Percentiles rank a stretch among this genome's conserved stretches.
phyloP scores from a whole-genome alignment of 2,329 filamentous ascomycete species.

The Mycosphaerella sp. region DNA sequence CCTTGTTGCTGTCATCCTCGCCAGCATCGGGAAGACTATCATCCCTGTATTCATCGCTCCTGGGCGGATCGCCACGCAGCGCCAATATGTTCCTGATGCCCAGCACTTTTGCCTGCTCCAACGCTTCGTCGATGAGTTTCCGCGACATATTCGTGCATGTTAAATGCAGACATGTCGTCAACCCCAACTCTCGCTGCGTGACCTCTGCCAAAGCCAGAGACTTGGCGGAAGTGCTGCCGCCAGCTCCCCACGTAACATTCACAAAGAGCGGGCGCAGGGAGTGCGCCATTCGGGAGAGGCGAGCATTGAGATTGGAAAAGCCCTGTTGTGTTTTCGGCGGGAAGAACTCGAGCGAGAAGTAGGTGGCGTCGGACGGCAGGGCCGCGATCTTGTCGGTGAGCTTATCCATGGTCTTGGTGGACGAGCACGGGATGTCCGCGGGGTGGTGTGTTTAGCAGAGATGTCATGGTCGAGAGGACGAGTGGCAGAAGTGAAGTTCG shows the following conservation, averaged over 20 bases:
- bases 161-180: conserved; percentile 92
- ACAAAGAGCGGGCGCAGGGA: conserved; percentile 89
- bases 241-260: conserved; percentile 96
- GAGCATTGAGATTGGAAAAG: conserved; percentile 85
- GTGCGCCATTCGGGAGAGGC: conserved; percentile 89
- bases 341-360: conserved; percentile 99
- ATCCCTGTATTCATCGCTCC: conserved; percentile 78
- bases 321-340: conserved; percentile 96
- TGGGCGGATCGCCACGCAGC: conserved; percentile 81
- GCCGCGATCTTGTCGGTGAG: conserved; percentile 80
- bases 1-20: conserved; percentile 59
- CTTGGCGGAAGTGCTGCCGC: conserved; percentile 83
- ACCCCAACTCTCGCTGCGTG: conserved; percentile 81
- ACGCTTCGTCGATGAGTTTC: conserved; percentile 73
- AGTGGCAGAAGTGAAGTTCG: conserved; percentile 8
- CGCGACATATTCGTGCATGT: conserved; percentile 98
- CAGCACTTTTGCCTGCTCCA: conserved; percentile 83
- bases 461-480: conserved; percentile 5
- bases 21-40: conserved; percentile 52
- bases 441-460: conserved; percentile 4
- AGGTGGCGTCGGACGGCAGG: conserved; percentile 71
- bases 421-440: conserved; percentile 10
- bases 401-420: conserved; percentile 50
- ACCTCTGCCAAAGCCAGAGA: conserved; percentile 92
- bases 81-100: conserved; percentile 93